Conservation (phyloP, 2,329 filamentous ascomycete genomes). For the Venturiaceae sp. region DNA sequence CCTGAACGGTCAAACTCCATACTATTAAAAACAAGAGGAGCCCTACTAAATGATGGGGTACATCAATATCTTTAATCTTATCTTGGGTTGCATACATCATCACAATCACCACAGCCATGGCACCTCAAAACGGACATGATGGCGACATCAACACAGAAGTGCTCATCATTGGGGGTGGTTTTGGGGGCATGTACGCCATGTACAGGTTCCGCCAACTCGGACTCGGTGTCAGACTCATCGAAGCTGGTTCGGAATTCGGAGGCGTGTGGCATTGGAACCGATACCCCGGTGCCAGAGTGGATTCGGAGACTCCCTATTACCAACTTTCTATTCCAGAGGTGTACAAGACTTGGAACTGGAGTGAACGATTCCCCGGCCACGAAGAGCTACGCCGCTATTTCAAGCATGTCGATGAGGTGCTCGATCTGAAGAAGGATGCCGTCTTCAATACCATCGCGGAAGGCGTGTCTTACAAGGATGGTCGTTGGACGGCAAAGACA, state of each 20-base stretch:
- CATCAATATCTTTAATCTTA: no score
- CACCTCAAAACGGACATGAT: no score
- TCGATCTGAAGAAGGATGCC: slow-evolving; percentile 46
- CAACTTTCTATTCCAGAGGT: slow-evolving; percentile 37
- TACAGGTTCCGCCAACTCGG: slow-evolving; percentile 14
- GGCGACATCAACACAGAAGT: no score
- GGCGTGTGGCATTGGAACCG: slow-evolving; percentile 35
- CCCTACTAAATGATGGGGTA: no score
- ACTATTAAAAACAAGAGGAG: no score
- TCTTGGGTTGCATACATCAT: no score
- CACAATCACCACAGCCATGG: no score
- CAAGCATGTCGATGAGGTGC: slow-evolving; percentile 1
- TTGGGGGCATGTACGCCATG: slow-evolving; percentile 19
- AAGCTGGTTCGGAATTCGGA: slow-evolving; percentile 29
- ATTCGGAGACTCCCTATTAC: slow-evolving; percentile 36
- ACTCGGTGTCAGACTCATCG: slow-evolving; percentile 17
- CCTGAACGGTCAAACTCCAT: no score
- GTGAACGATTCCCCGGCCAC: slow-evolving; percentile 40
- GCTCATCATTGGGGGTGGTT: slow-evolving; percentile 18
- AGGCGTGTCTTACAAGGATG: slow-evolving; percentile 40
- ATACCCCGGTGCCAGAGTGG: slow-evolving; percentile 35
- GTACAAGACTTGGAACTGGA: slow-evolving; percentile 41
- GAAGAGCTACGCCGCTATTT: slow-evolving; percentile 43
- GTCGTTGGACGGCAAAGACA: slow-evolving; percentile 39
- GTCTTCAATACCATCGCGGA: slow-evolving; percentile 47